These are phyloP conservation scores for Penicillium palitans DNA, from an alignment of 2,329 filamentous ascomycete genomes.

Conservation along the genomic window DNA sequence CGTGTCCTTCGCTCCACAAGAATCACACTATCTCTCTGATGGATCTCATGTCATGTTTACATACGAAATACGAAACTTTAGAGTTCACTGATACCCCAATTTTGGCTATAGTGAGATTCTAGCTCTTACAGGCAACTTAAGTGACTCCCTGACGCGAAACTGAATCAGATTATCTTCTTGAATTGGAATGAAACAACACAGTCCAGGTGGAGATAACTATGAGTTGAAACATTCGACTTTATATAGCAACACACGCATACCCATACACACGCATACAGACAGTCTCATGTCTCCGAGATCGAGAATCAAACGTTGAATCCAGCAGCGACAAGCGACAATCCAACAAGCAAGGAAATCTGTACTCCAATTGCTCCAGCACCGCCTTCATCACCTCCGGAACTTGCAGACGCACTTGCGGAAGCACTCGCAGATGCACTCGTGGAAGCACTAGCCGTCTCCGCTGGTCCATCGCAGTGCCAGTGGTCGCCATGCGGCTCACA, in stretches of 20 bases:
- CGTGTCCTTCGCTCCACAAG: too few species aligned
- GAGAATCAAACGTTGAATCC: background rate
- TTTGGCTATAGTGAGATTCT: background rate
- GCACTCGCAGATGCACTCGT: background rate
- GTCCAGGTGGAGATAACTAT: too few species aligned
- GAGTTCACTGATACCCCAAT: too few species aligned
- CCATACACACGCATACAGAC: background rate
- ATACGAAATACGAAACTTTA: background rate
- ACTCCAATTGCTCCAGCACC: background rate
- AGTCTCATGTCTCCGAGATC: background rate
- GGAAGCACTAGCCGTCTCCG: slow-evolving; percentile 1
- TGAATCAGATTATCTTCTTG: background rate
- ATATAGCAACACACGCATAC: background rate
- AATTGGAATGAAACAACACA: background rate
- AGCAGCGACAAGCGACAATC: background rate
- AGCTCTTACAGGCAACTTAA: background rate
- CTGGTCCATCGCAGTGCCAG: slow-evolving; percentile 27
- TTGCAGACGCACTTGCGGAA: background rate
- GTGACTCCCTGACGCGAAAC: background rate
- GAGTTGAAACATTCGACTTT: background rate
- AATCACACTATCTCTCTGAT: too few species aligned
- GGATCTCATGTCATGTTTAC: background rate
- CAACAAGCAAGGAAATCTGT: background rate
- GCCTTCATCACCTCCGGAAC: background rate
- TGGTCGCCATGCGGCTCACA: slow-evolving; percentile 26